A percentile compares a stretch with the other conserved stretches of the same genome.
Evolutionary conservation across 768 basidiomycete genomes (phyloP).

Genomic region (Serpula lacrymans): DNA sequence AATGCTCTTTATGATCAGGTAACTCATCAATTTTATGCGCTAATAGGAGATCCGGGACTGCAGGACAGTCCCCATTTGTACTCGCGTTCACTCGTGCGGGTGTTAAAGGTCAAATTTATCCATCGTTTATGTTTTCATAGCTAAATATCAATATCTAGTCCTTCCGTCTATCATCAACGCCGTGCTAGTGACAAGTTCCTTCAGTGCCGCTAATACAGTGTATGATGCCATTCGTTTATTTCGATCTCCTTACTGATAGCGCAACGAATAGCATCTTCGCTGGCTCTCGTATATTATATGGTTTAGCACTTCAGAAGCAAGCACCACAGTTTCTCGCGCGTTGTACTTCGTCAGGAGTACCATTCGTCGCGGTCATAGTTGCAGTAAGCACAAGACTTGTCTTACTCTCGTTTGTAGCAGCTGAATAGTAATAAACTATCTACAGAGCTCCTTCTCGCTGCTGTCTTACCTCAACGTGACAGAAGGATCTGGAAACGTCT

Average conservation of each 20-base stretch:
- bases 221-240: too few relatives aligned
- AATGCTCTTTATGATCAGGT: conserved; percentile 16
- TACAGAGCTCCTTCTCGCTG: conserved; percentile 34
- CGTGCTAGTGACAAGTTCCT: conserved; percentile 62
- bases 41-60: too few relatives aligned
- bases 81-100: conserved; percentile 70
- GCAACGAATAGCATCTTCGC: too few relatives aligned
- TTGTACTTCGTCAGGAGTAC: conserved; percentile 45
- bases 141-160: conserved; percentile 22
- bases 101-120: conserved; percentile 55
- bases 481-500: conserved; percentile 50
- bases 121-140: conserved; percentile 10
- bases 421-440: conserved; percentile 9
- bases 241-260: conserved; percentile 26
- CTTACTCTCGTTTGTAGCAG: conserved; percentile 5
- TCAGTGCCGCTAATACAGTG: conserved; percentile 63
- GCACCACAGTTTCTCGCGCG: too few relatives aligned
- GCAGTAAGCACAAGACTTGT: conserved; percentile 27
- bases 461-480: conserved; percentile 62
- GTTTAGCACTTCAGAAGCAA: too few relatives aligned
- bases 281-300: conserved; percentile 36
- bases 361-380: conserved; percentile 29
- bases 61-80: conserved; percentile 74
- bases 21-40: too few relatives aligned
- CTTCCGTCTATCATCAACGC: conserved; percentile 69